phyloP scores from a whole-genome alignment of 495 filamentous ascomycete species.

The Tetracladium setigerum region DNA sequence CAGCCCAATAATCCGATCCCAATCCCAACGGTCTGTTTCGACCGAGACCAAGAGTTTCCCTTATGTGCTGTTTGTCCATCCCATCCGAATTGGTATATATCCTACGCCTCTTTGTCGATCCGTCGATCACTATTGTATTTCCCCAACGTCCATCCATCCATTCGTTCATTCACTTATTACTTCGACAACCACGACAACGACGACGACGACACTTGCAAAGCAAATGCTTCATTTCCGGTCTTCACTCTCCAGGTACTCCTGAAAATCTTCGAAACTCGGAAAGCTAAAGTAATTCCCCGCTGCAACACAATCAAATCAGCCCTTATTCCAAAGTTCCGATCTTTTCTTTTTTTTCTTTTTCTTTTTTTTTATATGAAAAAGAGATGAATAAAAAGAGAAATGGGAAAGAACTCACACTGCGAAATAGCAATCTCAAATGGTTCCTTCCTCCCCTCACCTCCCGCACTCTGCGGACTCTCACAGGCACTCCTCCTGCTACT shows the following conservation, averaged over 20 bases:
- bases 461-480: conserved; percentile 1
- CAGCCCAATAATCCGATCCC: too few species aligned
- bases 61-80: too few species aligned
- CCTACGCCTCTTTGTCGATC: too few species aligned
- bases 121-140: background rate
- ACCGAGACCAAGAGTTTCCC: too few species aligned
- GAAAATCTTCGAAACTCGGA: conserved; percentile 42
- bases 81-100: too few species aligned
- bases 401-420: conserved; percentile 17
- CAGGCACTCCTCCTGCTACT: conserved; percentile 7
- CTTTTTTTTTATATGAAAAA: background rate
- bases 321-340: too few species aligned
- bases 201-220: background rate
- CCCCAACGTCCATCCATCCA: background rate
- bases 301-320: background rate
- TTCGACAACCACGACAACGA: background rate
- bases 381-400: conserved; percentile 11
- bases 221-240: background rate
- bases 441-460: conserved; percentile 24
- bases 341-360: too few species aligned
- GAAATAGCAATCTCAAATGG: conserved; percentile 22
- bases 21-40: too few species aligned
- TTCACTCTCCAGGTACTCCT: conserved; percentile 19
- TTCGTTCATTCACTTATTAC: background rate
- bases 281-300: conserved; percentile 47